Conservation (phyloP, 2,329 filamentous ascomycete genomes). For the Magnaporthiopsis incrustans region DNA sequence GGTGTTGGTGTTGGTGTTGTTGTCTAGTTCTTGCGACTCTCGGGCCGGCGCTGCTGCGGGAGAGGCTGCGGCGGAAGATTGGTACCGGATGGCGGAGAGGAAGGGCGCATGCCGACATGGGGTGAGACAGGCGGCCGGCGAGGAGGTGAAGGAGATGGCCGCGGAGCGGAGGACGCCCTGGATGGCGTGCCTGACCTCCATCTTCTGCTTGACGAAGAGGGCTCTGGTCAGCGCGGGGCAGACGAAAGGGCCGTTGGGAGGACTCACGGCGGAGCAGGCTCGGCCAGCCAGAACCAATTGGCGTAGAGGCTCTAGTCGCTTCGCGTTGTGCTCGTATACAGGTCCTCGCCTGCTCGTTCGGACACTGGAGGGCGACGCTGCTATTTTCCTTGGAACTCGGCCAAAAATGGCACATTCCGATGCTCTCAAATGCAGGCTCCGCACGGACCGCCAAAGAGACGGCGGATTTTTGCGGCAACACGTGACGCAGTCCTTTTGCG, state of each 20-base stretch:
- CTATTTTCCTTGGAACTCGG: too few relatives aligned
- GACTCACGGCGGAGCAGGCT: not conserved
- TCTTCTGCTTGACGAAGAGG: not conserved
- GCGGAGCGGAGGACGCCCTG: constrained; percentile 4
- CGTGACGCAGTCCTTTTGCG: not conserved
- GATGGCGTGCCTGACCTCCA: constrained; percentile 7
- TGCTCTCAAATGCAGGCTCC: not conserved
- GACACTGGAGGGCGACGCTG: too few relatives aligned
- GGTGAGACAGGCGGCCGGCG: not conserved
- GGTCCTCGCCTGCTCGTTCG: too few relatives aligned
- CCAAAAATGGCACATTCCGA: not conserved
- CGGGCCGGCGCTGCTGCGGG: not conserved
- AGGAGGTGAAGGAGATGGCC: not conserved
- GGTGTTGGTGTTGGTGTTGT: too few relatives aligned
- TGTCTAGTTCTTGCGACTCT: not conserved
- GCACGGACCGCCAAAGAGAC: too few relatives aligned
- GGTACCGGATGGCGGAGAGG: constrained; percentile 1
- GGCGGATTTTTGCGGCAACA: too few relatives aligned
- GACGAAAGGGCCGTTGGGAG: too few relatives aligned
- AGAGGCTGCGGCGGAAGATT: not conserved
- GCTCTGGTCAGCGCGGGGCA: not conserved
- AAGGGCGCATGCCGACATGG: not conserved
- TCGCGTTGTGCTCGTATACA: too few relatives aligned
- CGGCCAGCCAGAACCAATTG: not conserved
- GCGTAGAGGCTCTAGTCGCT: too few relatives aligned